Conservation (phyloP, 192 early-diverging fungal species). For the Entomortierella parvispora region DNA sequence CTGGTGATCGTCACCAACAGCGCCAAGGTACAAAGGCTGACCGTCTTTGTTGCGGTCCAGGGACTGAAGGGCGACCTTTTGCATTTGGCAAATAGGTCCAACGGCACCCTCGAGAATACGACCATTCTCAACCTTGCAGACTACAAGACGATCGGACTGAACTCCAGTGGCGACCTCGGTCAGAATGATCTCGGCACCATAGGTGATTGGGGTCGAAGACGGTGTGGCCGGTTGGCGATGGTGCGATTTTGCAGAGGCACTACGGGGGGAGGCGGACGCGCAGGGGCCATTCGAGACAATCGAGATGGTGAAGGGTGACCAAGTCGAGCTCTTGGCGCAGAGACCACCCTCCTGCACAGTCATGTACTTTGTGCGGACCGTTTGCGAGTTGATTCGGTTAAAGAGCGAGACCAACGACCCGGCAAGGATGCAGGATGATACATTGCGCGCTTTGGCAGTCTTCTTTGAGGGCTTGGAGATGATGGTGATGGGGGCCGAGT, state of each 20-base stretch:
- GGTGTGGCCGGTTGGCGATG: slow-evolving; percentile 33
- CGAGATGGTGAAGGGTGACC: slow-evolving; percentile 69
- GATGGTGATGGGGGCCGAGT: slow-evolving; percentile 80
- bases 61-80: slow-evolving; percentile 77
- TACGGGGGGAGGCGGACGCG: slow-evolving; percentile 16
- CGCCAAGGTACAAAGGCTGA: slow-evolving; percentile 54
- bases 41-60: slow-evolving; percentile 31
- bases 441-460: slow-evolving; percentile 84
- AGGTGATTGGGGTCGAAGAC: slow-evolving; percentile 62
- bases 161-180: slow-evolving; percentile 71
- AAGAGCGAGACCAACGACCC: slow-evolving; percentile 85
- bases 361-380: slow-evolving; percentile 88
- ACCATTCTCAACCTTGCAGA: slow-evolving; percentile 84
- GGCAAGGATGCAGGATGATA: slow-evolving; percentile 78
- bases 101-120: slow-evolving; percentile 67
- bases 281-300: slow-evolving; percentile 50
- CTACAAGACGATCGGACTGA: slow-evolving; percentile 72
- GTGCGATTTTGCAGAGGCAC: slow-evolving; percentile 24
- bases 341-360: slow-evolving; percentile 64
- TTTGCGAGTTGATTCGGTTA: slow-evolving; percentile 93
- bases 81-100: slow-evolving; percentile 86
- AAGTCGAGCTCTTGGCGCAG: slow-evolving; percentile 68
- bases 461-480: slow-evolving; percentile 96
- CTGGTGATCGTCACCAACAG: slow-evolving; percentile 54
- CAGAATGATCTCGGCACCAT: slow-evolving; percentile 79